Conservation (phyloP, 1,284 basidiomycete species). For the Golubevia pallescens region DNA sequence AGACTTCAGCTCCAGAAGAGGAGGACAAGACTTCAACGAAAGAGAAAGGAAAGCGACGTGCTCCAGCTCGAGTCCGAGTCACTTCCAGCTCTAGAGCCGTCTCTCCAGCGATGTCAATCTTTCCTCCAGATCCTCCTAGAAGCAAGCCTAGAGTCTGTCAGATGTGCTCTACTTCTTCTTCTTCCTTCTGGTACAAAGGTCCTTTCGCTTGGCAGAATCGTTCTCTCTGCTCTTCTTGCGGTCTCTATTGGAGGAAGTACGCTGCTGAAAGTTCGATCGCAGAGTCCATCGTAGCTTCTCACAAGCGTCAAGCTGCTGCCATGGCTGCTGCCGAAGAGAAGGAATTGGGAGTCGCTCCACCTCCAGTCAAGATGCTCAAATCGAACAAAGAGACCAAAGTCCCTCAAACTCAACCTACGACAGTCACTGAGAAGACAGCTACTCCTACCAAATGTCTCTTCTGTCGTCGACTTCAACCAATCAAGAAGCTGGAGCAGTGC, state of each 20-base stretch:
- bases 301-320: constrained; percentile 28
- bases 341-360: constrained; percentile 53
- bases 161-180: constrained; percentile 46
- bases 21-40: constrained; percentile 6
- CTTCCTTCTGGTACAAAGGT: constrained; percentile 56
- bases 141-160: constrained; percentile 21
- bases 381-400: constrained; percentile 15
- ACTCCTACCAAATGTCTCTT: constrained; percentile 42
- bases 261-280: constrained; percentile 37
- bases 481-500: constrained; percentile 48
- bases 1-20: not conserved
- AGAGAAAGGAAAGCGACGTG: constrained; percentile 8
- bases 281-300: constrained; percentile 31
- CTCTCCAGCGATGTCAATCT: constrained; percentile 40
- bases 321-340: constrained; percentile 27
- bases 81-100: constrained; percentile 39
- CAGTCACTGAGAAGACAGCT: constrained; percentile 11
- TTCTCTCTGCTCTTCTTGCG: constrained; percentile 51
- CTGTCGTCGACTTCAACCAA: constrained; percentile 53
- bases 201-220: constrained; percentile 37
- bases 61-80: constrained; percentile 10
- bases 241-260: constrained; percentile 62
- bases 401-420: constrained; percentile 3
- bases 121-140: constrained; percentile 1
- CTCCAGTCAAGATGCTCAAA: constrained; percentile 27